Conservation (phyloP, 2,329 filamentous ascomycete species). For the Coccinonectria pachysandricola region DNA sequence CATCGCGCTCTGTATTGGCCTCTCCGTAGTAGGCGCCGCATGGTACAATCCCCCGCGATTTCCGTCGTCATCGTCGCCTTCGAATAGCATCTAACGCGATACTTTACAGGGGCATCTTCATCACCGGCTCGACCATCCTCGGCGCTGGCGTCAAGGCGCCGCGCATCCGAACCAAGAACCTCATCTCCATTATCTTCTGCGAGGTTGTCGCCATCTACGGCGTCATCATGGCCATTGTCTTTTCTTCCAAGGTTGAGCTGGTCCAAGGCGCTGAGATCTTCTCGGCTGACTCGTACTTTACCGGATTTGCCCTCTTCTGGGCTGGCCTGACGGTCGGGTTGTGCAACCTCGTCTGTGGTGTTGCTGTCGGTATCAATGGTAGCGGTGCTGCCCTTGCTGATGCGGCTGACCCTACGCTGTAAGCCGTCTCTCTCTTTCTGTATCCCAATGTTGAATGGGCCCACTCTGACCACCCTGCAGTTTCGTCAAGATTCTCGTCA, state of each 20-base stretch:
- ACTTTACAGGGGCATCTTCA: conserved; percentile 81
- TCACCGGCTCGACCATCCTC: conserved; percentile 93
- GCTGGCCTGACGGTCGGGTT: conserved; percentile 84
- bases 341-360: conserved; percentile 93
- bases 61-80: conserved; percentile 2
- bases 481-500: conserved; percentile 97
- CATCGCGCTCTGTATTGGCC: conserved; percentile 86
- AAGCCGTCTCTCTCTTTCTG: conserved; percentile 30
- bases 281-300: conserved; percentile 78
- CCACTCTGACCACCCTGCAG: conserved; percentile 34
- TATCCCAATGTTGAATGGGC: conserved; percentile 1
- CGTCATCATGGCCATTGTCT: conserved; percentile 99
- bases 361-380: conserved; percentile 96
- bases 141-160: conserved; percentile 94
- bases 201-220: conserved; percentile 99
- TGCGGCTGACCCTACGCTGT: conserved; percentile 85
- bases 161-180: conserved; percentile 96
- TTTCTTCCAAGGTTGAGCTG: conserved; percentile 73
- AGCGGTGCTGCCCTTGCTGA: conserved; percentile 93
- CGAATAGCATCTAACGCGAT: conserved; percentile 9
- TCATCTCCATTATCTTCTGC: conserved; percentile 99
- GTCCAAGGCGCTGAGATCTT: conserved; percentile 56
- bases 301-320: conserved; percentile 94
- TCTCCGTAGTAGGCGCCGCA: conserved; percentile 93
- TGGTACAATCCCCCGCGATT: conserved; percentile 50